These are phyloP conservation scores for Aspergillus melleus DNA, from an alignment of 2,329 filamentous ascomycete genomes.

Conservation along the genomic window DNA sequence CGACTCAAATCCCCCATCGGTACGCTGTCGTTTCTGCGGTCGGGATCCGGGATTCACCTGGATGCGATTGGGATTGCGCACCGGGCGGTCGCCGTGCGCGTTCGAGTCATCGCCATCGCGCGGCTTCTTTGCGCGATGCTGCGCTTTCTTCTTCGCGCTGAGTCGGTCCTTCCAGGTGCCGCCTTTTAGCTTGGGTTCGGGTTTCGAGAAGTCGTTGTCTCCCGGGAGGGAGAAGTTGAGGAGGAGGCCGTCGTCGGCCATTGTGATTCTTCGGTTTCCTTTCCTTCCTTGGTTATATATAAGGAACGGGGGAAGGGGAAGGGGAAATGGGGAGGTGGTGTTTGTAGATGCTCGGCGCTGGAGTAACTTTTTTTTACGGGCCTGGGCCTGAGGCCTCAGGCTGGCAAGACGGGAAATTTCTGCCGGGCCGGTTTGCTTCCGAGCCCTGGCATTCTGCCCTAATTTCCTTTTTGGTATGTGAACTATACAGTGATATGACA, in stretches of 20 bases:
- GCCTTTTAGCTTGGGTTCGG: constrained; percentile 70
- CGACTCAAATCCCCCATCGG: constrained; percentile 32
- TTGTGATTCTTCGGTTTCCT: constrained; percentile 38
- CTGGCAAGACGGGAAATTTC: constrained; percentile 31
- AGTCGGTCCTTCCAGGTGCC: constrained; percentile 91
- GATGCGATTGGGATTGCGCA: constrained; percentile 37
- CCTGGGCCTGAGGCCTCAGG: neutral
- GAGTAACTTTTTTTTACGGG: constrained; percentile 3
- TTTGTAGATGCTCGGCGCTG: neutral
- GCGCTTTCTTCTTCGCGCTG: constrained; percentile 70
- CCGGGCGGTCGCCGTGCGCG: constrained; percentile 3
- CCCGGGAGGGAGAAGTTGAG: constrained; percentile 78
- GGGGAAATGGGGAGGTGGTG: neutral
- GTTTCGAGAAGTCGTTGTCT: constrained; percentile 63
- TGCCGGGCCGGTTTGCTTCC: constrained; percentile 31
- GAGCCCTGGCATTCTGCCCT: constrained; percentile 33
- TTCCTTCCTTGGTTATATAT: too few species aligned
- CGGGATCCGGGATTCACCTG: constrained; percentile 28
- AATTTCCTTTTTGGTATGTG: constrained; percentile 26
- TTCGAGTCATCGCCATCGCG: constrained; percentile 10
- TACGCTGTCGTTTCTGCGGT: constrained; percentile 43
- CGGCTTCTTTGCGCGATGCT: constrained; percentile 49
- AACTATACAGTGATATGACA: too few species aligned
- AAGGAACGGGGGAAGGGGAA: neutral
- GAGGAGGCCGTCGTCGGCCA: constrained; percentile 95